Conservation (phyloP, 805 yeast genomes). For the Deakozyma indianensis region DNA sequence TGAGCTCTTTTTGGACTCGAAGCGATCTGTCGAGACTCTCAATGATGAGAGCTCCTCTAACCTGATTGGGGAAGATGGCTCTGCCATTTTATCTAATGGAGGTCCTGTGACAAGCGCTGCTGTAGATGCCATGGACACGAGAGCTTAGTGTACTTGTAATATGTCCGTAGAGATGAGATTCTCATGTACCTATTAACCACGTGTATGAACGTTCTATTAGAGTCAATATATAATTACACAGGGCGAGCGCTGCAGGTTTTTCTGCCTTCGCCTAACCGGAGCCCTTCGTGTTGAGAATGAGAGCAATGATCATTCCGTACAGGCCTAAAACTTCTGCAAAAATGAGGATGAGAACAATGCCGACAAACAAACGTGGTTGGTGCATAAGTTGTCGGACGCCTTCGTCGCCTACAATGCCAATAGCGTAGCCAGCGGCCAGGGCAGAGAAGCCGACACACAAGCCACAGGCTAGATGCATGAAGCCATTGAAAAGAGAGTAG, state of each 20-base stretch:
- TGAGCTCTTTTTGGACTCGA: constrained; percentile 73
- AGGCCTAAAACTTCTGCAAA: constrained; percentile 84
- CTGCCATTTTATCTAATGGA: constrained; percentile 4
- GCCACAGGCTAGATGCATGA: constrained; percentile 95
- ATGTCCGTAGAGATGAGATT: too few species aligned
- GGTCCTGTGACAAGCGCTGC: constrained; percentile 1
- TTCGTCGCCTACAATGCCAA: constrained; percentile 87
- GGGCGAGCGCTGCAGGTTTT: too few species aligned
- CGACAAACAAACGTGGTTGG: constrained; percentile 79
- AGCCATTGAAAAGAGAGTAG: constrained; percentile 88
- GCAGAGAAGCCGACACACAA: constrained; percentile 93
- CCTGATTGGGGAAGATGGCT: constrained; percentile 26
- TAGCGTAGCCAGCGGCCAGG: constrained; percentile 91
- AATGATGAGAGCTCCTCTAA: constrained; percentile 66
- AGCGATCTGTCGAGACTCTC: constrained; percentile 76
- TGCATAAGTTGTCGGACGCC: constrained; percentile 83
- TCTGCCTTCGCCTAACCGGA: background rate
- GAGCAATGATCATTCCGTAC: constrained; percentile 90
- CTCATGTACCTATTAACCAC: too few species aligned
- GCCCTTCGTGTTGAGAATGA: constrained; percentile 59
- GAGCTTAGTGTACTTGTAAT: too few species aligned
- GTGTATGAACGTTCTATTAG: background rate
- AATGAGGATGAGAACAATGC: constrained; percentile 77
- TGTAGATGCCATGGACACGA: constrained; percentile 15
- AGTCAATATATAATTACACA: background rate